Evolutionary conservation across 768 basidiomycete genomes (phyloP), one percentile per base, ranked within the genome.

Genomic region (Coprinopsis strossmayeri): DNA sequence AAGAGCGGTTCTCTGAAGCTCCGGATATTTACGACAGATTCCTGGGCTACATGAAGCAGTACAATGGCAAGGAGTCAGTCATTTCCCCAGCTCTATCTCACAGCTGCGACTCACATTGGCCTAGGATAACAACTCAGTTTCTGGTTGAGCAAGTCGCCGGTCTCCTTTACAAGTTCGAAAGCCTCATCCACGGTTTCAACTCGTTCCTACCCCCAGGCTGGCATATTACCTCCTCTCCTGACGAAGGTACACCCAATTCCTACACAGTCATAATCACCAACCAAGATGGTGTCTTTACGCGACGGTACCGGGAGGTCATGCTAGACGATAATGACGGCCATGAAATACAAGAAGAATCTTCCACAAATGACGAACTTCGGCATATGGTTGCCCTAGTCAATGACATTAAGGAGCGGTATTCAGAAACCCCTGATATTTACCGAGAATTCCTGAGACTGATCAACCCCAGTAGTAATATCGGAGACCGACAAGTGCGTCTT

Each of bases 31-130:
- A 42, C 25, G 17, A 49, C 15, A 12, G 18, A 5, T 49, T 49
- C 27, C 39, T 49, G 27, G 27, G 27, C 3, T 26, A 24, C 12
- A 40, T 49, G 48, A 20, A 10, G 12, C 23, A 40, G 27, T 41
- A 41, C 48, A 40, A 49, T 3, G 2, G 18, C 10, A 49, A 49
- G 39, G 23, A 49, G 39, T 42, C 17, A 42, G 48, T 39, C 37
- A 15, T 27, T 25, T 24, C 23, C 26, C n/a, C 24, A 26, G 9
- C 20, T 12, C 5, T 26, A 10, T 21, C 11, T 18, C 25, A n/a
- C 18, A 23, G 21, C 30, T 47, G n/a, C 24, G 34, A 17, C 25
- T 18, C 10, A 9, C 25, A 27, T 30, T 34, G 28, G 5, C 3
- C 17, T 44, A 43, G 40, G 21, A 34, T 27, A 11, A 40, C 38